Evolutionary conservation across 306 rosid species (phyloP), one percentile per base, ranked within the genome.

Genomic region (Cicer pinnatifidum): DNA sequence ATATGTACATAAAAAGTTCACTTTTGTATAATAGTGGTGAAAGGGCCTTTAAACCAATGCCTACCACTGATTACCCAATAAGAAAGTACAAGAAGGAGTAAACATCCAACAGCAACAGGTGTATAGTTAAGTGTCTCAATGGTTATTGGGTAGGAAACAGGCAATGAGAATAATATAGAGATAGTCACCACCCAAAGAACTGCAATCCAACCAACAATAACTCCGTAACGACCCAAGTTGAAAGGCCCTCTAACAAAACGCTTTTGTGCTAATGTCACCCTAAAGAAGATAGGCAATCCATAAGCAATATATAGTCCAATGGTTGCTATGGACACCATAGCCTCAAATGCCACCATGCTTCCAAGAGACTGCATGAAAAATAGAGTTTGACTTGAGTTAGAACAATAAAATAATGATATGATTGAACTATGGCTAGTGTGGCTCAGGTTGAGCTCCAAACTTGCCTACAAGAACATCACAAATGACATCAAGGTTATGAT

Each of bases 271-370:
- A 94, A 71, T 15, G 97, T 94, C 68, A 94, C 96, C 71, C 96
- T 86, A 43, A 89, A 87, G 84, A 91, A 90, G 77, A 94, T 94
- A 37, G 99, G 99, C 6, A 94, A 43, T 11, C 96, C 99, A 86
- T 94, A 94, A 20, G 93, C 96, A 81, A 94, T 94, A 71, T 91
- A 94, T 57, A 91, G 88, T 46, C 97, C 99, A 46, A 94, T 90
- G 2, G 88, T 90, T 72, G 97, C 96, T 75, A 94, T 88, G 23
- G 99, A 94, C 38, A 94, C 96, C 99, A 94, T 94, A 37, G 99
- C 99, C 11, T 88, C 80, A 78, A 91, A 94, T 56, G 99, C 99
- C 64, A 94, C 99, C 10, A 78, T 71, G 86, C 99, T 94, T 77
- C 99, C 99, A 67, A 94, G 93, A 83, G 99, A 94, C 93, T 91